These are phyloP conservation scores for Aspergillus panamensis DNA, from an alignment of 495 filamentous ascomycete species.

Conservation along the genomic window DNA sequence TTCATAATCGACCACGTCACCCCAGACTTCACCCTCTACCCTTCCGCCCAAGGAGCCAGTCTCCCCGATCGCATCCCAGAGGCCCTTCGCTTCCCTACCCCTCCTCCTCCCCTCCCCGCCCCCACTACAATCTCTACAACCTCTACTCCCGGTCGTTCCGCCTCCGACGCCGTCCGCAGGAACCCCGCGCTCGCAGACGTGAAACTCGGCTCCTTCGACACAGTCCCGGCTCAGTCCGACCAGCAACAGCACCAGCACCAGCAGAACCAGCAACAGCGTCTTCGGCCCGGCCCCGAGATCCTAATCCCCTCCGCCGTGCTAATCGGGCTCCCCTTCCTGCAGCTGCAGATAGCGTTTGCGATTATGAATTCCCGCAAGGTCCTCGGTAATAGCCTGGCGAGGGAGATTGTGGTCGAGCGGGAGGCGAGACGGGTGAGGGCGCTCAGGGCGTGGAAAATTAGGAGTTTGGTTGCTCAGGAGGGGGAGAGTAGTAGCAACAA, in stretches of 20 bases:
- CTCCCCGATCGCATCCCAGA: slow-evolving; percentile 30
- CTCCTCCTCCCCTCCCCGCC: neutral
- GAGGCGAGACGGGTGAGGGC: slow-evolving; percentile 30
- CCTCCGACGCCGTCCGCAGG: neutral
- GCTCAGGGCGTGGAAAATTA: slow-evolving; percentile 11
- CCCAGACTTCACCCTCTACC: slow-evolving; percentile 22
- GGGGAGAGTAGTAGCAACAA: neutral
- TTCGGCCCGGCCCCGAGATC: slow-evolving; percentile 12
- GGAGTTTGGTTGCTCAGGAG: neutral
- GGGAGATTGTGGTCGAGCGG: slow-evolving; percentile 24
- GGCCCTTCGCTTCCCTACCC: slow-evolving; percentile 15
- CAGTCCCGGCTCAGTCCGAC: neutral
- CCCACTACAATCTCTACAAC: too few relatives aligned
- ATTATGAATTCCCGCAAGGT: slow-evolving; percentile 15
- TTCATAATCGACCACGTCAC: slow-evolving; percentile 23
- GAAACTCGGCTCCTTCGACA: slow-evolving; percentile 20
- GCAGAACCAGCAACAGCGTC: neutral
- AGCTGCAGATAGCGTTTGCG: slow-evolving; percentile 18
- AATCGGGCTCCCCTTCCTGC: slow-evolving; percentile 22
- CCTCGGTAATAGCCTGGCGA: slow-evolving; percentile 15
- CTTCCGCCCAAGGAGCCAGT: slow-evolving; percentile 17
- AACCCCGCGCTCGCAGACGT: slow-evolving; percentile 23
- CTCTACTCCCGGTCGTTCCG: neutral
- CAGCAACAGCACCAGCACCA: neutral
- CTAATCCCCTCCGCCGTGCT: slow-evolving; percentile 27